Base-by-base conservation (phyloP, 352 stramenopile genomes). In the Globisporangium cederbergense region DNA sequence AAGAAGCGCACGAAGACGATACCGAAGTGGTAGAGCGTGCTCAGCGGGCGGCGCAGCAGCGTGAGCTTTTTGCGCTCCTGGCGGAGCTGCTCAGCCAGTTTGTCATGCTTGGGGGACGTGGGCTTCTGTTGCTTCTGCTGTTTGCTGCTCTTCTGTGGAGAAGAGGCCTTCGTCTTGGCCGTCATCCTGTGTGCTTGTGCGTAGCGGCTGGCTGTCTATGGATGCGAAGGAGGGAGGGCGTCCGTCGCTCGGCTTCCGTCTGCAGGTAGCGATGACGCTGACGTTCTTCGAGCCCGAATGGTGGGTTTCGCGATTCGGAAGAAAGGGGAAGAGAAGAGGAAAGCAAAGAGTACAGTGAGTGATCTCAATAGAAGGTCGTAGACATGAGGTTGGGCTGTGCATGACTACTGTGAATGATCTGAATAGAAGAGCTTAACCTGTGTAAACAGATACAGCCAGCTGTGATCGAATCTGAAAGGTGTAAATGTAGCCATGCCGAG, bases 51-150 rank as follows among this genome's bases (percentile, higher is more conserved):
- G 20, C 86, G 86, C 43, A 96, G 73, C 9, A 96, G 74, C 71
- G 88, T 95, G 58, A 96, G 75, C 61, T 88, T 90, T 76, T 93
- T 91, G 71, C 85, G 84, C 70, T 94, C 81, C 32, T 72, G 69
- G 5, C 83, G 87, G 55, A 94, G 68, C 73, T 78, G 62, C 66
- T 91, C 86, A 0, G 83, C 74, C 51, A 88, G 70, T 40, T 51
- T 38, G 10, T 54, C 55, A 30, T 52, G 30, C 52, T 58, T 56
- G 25, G 25, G 47, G 13, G 22, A 45, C 34, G 22, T 13, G 14
- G 56, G 22, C 9, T 28, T 25, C 25, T 67, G 52, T 14, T 50
- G 9, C 30, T 53, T 50, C 28, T 22, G 28, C 28, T 22, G 47
- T 4, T 54, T 30, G 14, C 22, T 18, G 28, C 34, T 30, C 32